Percentiles rank a stretch among this genome's conserved stretches.
Conservation (phyloP, 805 yeast genomes). For the Kuraishia capsulata region DNA sequence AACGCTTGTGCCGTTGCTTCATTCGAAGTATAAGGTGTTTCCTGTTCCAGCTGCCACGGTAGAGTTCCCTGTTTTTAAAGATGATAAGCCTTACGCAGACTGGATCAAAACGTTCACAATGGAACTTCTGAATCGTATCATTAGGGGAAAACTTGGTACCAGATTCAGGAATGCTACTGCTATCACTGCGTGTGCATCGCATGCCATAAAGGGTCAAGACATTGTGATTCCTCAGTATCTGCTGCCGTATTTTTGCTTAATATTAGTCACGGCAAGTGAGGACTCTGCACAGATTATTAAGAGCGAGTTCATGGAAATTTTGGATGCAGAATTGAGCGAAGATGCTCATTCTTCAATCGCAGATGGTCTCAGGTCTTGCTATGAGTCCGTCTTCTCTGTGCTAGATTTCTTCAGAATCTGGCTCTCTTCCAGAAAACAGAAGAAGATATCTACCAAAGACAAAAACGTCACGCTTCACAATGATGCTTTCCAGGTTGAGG, state of each 20-base stretch:
- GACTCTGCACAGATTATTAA: conserved; percentile 34
- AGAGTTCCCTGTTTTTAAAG: conserved; percentile 55
- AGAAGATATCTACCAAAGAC: conserved; percentile 15
- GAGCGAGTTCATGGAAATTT: conserved; percentile 4
- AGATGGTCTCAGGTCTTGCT: conserved; percentile 57
- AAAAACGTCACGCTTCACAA: conserved; percentile 7
- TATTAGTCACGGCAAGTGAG: conserved; percentile 36
- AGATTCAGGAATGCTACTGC: conserved; percentile 18
- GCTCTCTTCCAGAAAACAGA: conserved; percentile 34
- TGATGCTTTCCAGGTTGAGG: conserved; percentile 27
- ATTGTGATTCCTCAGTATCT: conserved; percentile 59
- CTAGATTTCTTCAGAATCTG: conserved; percentile 81
- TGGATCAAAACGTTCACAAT: conserved; percentile 72
- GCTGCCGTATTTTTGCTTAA: conserved; percentile 67
- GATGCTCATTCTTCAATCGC: conserved; percentile 36
- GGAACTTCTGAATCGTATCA: conserved; percentile 43
- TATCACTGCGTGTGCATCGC: background rate
- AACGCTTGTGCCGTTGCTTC: conserved; percentile 64
- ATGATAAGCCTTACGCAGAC: conserved; percentile 42
- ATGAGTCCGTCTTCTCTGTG: conserved; percentile 66
- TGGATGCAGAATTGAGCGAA: conserved; percentile 41
- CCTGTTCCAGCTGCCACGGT: conserved; percentile 32
- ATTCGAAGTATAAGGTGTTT: conserved; percentile 61
- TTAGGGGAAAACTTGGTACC: conserved; percentile 17
- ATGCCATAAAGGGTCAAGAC: conserved; percentile 53